These are phyloP conservation scores for Suillus tomentosus DNA, from an alignment of 768 basidiomycete genomes.

Conservation along the genomic window DNA sequence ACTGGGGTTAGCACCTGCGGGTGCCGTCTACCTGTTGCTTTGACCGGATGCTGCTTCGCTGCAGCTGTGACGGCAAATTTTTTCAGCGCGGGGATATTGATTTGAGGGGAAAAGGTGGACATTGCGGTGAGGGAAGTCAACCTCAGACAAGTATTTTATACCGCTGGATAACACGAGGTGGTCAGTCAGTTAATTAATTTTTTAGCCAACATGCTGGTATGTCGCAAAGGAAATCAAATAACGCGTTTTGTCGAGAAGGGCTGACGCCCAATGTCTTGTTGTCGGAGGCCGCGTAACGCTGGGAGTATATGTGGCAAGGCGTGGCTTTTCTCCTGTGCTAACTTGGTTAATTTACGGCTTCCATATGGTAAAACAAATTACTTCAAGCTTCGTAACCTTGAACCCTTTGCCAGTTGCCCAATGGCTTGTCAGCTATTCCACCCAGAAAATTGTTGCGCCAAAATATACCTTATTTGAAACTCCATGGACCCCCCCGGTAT, in stretches of 20 bases:
- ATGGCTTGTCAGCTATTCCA: background rate
- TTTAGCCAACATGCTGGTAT: background rate
- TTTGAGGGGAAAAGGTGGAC: conserved; percentile 28
- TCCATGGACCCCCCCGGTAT: background rate
- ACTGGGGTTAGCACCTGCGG: conserved; percentile 20
- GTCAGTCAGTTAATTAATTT: conserved; percentile 10
- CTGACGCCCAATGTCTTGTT: conserved; percentile 1
- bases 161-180: conserved; percentile 14
- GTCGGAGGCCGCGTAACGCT: conserved; percentile 10
- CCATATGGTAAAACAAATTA: background rate
- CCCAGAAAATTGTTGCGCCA: background rate
- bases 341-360: conserved; percentile 10
- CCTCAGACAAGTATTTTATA: conserved; percentile 3
- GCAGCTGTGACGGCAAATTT: conserved; percentile 29
- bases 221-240: conserved; percentile 9
- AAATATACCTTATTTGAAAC: conserved; percentile 5
- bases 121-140: conserved; percentile 6
- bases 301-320: conserved; percentile 1
- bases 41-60: conserved; percentile 21
- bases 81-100: conserved; percentile 30
- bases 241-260: conserved; percentile 6
- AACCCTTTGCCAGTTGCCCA: background rate
- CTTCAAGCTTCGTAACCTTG: background rate
- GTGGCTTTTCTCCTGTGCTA: conserved; percentile 11
- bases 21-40: conserved; percentile 15